Conservation (phyloP, 495 filamentous ascomycete genomes). For the Cercophora sp. region DNA sequence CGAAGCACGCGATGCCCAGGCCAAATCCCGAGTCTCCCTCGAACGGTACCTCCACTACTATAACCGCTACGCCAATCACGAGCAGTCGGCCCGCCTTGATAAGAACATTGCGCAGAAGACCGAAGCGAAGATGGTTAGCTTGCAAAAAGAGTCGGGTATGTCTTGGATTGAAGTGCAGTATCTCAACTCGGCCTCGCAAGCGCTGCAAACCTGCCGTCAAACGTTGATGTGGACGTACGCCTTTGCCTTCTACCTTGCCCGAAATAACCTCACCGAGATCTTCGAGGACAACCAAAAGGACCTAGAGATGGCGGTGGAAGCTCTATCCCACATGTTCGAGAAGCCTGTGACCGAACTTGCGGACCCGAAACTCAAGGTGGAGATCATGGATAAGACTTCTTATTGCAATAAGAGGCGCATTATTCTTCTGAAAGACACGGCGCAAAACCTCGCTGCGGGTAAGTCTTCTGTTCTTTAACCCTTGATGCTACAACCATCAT, state of each 20-base stretch:
- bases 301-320: constrained; percentile 93
- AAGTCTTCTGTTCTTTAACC: not conserved
- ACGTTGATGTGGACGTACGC: constrained; percentile 99
- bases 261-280: constrained; percentile 94
- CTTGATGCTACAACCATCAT: no score
- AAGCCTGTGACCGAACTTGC: constrained; percentile 82
- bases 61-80: constrained; percentile 97
- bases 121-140: constrained; percentile 96
- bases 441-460: constrained; percentile 85
- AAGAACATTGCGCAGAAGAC: constrained; percentile 95
- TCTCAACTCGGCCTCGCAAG: constrained; percentile 84
- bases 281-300: constrained; percentile 99
- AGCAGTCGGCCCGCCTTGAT: constrained; percentile 94
- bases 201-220: constrained; percentile 91
- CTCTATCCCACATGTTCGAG: constrained; percentile 95
- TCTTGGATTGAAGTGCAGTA: constrained; percentile 99
- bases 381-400: constrained; percentile 95
- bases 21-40: constrained; percentile 79
- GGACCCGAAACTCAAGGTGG: constrained; percentile 72
- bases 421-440: constrained; percentile 86
- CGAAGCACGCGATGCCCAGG: constrained; percentile 86
- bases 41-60: constrained; percentile 98
- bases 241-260: constrained; percentile 91
- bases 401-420: constrained; percentile 92
- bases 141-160: constrained; percentile 89